A percentile compares a stretch with the other conserved stretches of the same genome.
These are phyloP conservation scores for Saccharomycopsis lassenensis DNA, from an alignment of 805 yeast genomes.

Conservation along the genomic window DNA sequence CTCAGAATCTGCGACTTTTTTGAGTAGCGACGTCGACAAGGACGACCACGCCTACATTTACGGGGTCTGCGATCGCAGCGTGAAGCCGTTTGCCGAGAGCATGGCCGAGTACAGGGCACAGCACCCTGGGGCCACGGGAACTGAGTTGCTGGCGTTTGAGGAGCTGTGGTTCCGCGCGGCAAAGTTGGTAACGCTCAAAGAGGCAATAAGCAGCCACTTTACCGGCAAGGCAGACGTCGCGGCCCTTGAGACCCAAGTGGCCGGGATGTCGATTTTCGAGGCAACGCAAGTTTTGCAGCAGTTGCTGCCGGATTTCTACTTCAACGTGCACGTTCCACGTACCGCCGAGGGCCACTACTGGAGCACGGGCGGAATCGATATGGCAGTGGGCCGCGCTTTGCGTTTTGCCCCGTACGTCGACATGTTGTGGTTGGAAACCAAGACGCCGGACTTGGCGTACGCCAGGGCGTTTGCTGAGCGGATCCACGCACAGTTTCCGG, in stretches of 20 bases:
- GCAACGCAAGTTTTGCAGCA: slow-evolving; percentile 10
- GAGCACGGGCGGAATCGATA: slow-evolving; percentile 37
- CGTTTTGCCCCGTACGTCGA: slow-evolving; percentile 50
- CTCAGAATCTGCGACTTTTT: slow-evolving; percentile 41
- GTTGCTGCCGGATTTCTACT: slow-evolving; percentile 25
- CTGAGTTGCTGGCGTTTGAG: slow-evolving; percentile 31
- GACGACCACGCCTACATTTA: slow-evolving; percentile 45
- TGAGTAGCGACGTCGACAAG: slow-evolving; percentile 43
- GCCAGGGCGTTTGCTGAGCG: slow-evolving; percentile 36
- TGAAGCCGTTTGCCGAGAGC: slow-evolving; percentile 35
- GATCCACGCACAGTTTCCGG: slow-evolving; percentile 38
- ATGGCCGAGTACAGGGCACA: slow-evolving; percentile 31
- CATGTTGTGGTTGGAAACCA: slow-evolving; percentile 52
- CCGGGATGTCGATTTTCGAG: slow-evolving; percentile 19
- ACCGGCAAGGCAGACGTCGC: slow-evolving; percentile 13
- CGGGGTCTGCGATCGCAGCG: slow-evolving; percentile 31
- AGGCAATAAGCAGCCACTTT: too few species aligned
- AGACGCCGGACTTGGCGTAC: slow-evolving; percentile 42
- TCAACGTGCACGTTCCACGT: slow-evolving; percentile 52
- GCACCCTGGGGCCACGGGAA: slow-evolving; percentile 26
- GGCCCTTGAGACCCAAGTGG: too few species aligned
- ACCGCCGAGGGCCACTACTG: slow-evolving; percentile 48
- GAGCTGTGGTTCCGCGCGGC: slow-evolving; percentile 35
- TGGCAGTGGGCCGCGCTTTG: slow-evolving; percentile 43
- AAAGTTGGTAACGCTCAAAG: slow-evolving; percentile 36